Percentiles rank a stretch among this genome's conserved stretches.
These are phyloP conservation scores for Sutorius eximius DNA, from an alignment of 1,284 basidiomycete species.

Conservation along the genomic window DNA sequence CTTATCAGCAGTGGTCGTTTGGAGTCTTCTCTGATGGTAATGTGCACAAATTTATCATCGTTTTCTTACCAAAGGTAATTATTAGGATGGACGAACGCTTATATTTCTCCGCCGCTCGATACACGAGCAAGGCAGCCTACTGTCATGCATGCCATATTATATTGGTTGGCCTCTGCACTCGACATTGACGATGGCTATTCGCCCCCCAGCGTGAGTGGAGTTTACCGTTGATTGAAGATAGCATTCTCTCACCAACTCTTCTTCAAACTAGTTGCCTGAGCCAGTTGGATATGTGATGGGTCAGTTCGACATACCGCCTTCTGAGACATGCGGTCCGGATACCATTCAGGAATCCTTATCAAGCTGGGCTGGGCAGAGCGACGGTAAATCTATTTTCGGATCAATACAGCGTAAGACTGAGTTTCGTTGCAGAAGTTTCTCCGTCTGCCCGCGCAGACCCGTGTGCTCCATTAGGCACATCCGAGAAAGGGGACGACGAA, in stretches of 20 bases:
- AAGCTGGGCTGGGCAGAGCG: constrained; percentile 36
- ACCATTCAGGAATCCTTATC: constrained; percentile 35
- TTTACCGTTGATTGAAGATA: background rate
- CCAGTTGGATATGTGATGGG: constrained; percentile 35
- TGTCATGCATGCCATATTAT: constrained; percentile 35
- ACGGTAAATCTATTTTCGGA: constrained; percentile 28
- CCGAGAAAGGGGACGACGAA: constrained; percentile 23
- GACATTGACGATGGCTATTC: constrained; percentile 34
- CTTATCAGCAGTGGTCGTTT: constrained; percentile 50
- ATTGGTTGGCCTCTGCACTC: constrained; percentile 37
- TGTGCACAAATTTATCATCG: constrained; percentile 4
- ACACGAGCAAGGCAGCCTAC: constrained; percentile 31
- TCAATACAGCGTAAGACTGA: background rate
- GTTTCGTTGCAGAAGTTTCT: constrained; percentile 17
- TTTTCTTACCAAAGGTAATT: constrained; percentile 13
- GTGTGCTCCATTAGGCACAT: constrained; percentile 13
- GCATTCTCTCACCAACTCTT: constrained; percentile 2
- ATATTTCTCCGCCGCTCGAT: constrained; percentile 36
- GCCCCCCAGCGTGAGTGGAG: constrained; percentile 25
- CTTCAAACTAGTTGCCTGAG: constrained; percentile 38
- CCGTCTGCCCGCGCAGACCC: constrained; percentile 22
- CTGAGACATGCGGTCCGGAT: constrained; percentile 17
- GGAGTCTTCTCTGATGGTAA: constrained; percentile 50
- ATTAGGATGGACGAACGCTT: constrained; percentile 40
- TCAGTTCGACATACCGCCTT: constrained; percentile 22